Evolutionary conservation across 2,329 filamentous ascomycete species (phyloP).

Genomic region (Phialophora tarda): DNA sequence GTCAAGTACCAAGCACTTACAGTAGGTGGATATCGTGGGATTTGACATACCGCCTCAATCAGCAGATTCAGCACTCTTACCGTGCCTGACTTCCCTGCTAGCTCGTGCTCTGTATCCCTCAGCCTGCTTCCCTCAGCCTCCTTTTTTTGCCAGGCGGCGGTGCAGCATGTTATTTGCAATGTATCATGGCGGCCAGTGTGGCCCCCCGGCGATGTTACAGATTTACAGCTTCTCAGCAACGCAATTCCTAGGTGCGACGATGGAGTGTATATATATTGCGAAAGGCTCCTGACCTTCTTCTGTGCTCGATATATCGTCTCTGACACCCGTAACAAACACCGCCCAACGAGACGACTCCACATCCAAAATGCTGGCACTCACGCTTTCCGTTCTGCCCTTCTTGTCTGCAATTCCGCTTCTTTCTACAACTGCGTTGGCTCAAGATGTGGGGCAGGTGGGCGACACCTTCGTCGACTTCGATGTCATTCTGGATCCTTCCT

Average conservation of each 20-base stretch:
- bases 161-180: neutral
- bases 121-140: neutral
- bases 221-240: neutral
- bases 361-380: neutral
- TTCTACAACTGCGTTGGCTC: neutral
- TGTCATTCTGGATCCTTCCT: slow-evolving; percentile 2
- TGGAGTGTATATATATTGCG: neutral
- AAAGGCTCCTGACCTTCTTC: neutral
- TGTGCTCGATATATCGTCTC: neutral
- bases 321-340: too few species aligned
- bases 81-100: neutral
- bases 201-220: neutral
- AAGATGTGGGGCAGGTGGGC: neutral
- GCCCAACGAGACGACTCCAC: neutral
- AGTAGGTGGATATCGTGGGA: too few species aligned
- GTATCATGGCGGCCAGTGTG: neutral
- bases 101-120: neutral
- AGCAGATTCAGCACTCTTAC: too few species aligned
- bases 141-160: neutral
- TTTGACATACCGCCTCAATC: too few species aligned
- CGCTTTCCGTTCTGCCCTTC: neutral
- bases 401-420: neutral
- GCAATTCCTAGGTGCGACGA: neutral
- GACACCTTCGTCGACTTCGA: neutral
- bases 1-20: too few species aligned